Evolutionary conservation across 2,329 filamentous ascomycete genomes (phyloP).

Genomic region (Beauveria varroae): DNA sequence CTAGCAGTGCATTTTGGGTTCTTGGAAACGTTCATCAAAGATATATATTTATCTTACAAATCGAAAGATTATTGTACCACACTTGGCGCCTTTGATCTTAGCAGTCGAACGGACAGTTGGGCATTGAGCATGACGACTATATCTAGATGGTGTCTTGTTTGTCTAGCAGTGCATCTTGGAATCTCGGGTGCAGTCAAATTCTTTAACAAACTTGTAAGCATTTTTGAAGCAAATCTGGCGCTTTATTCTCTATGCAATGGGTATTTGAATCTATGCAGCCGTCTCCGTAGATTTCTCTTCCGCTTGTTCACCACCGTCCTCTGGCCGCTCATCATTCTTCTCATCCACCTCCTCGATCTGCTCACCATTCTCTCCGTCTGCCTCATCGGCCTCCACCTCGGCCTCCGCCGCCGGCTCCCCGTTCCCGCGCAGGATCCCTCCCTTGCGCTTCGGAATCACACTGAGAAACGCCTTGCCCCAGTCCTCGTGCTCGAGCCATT

Average conservation of each 20-base stretch:
- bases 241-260: constrained; percentile 10
- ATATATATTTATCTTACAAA: not conserved
- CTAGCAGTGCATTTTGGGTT: not conserved
- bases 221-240: not conserved
- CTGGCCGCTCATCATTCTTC: constrained; percentile 14
- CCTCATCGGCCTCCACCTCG: constrained; percentile 16
- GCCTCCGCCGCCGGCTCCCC: constrained; percentile 18
- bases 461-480: constrained; percentile 86
- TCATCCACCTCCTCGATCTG: constrained; percentile 15
- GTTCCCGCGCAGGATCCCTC: constrained; percentile 55
- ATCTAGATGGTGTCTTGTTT: constrained; percentile 7
- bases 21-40: not conserved
- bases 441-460: constrained; percentile 87
- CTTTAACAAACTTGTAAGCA: not conserved
- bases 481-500: constrained; percentile 82
- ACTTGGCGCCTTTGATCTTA: constrained; percentile 8
- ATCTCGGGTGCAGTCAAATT: not conserved
- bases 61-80: not conserved
- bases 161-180: not conserved
- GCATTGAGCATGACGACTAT: constrained; percentile 8
- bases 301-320: constrained; percentile 10
- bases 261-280: constrained; percentile 9
- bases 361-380: constrained; percentile 14
- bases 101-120: not conserved
- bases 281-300: constrained; percentile 23